Evolutionary conservation across 83 land plant genomes (phyloP), one percentile per base, ranked within the genome.

Genomic region (Thuja plicata): DNA sequence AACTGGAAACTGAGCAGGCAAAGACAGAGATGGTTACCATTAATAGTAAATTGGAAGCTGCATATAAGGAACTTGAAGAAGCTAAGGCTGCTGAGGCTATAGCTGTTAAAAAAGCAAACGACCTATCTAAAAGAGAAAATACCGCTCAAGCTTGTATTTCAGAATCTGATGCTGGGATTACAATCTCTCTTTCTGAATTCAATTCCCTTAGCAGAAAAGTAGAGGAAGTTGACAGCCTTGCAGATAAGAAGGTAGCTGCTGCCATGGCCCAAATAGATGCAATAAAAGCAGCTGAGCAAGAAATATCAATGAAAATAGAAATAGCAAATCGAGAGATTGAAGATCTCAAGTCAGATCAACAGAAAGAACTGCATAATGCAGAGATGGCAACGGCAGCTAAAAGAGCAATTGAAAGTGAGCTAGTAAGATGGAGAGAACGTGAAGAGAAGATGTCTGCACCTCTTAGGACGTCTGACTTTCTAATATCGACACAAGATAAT

Each of bases 311-410:
- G 86, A 95, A 90, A 84, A 30, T 97, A 57, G 98, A 97, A 84
- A 91, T 90, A 35, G 88, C 88, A 6, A 89, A 87, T 76, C 92
- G 91, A 74, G 95, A 95, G 86, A 92, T 95, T 74, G 95, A 95
- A 86, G 92, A 91, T 13, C 91, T 90, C 90, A 91, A 93, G 88
- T 40, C 84, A 52, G 93, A 94, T 16, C 92, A 92, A n/a, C 90
- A 92, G 55, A 94, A 94, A 62, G 99, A 97, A 45, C 30, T 94
- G 80, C 94, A 94, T 87, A 91, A 92, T 86, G 99, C 96, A 34
- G 96, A 94, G 88, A 92, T 89, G 91, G 99, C 98, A 21, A 97
- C 95, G 89, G 94, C 96, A 73, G 99, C 99, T n/a, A 97, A 94
- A 89, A 91, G 88, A 34, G 98, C 97, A 50, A 96, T 97, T 13